phyloP scores from a whole-genome alignment of 1,139 yeast species.

The Candida sojae region DNA sequence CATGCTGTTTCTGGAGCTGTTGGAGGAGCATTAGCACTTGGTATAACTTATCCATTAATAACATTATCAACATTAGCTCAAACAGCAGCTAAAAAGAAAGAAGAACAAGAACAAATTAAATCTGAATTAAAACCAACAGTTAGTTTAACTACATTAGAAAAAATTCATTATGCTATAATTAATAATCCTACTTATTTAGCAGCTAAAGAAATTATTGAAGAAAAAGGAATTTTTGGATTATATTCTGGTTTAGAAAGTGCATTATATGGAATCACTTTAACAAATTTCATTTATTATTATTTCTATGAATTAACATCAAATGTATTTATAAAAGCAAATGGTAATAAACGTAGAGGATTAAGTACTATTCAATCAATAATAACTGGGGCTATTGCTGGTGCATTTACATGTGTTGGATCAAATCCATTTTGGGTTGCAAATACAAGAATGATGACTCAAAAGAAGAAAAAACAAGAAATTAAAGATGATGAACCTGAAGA shows the following conservation, averaged over 20 bases:
- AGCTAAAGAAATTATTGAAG: constrained; percentile 49
- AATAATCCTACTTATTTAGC: constrained; percentile 32
- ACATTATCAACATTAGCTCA: constrained; percentile 85
- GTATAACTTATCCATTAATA: constrained; percentile 82
- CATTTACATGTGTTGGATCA: constrained; percentile 80
- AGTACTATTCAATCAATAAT: constrained; percentile 71
- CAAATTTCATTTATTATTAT: constrained; percentile 88
- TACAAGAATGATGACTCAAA: constrained; percentile 74
- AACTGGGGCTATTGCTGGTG: constrained; percentile 87
- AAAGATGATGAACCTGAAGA: constrained; percentile 1
- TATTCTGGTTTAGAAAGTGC: constrained; percentile 91
- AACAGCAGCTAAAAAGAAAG: constrained; percentile 52
- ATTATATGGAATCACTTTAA: constrained; percentile 77
- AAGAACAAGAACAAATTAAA: constrained; percentile 23
- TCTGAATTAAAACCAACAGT: constrained; percentile 11
- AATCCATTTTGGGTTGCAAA: constrained; percentile 97
- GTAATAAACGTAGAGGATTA: constrained; percentile 37
- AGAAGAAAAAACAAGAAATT: constrained; percentile 30
- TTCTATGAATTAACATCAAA: constrained; percentile 76
- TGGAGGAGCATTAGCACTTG: constrained; percentile 87
- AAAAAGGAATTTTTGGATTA: constrained; percentile 71
- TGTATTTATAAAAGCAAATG: constrained; percentile 46
- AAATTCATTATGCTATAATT: constrained; percentile 22
- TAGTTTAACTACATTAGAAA: constrained; percentile 16
- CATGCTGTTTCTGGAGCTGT: constrained; percentile 94